Conservation (phyloP, 176 grass and related monocot genomes). For the Neostapfia colusana region DNA sequence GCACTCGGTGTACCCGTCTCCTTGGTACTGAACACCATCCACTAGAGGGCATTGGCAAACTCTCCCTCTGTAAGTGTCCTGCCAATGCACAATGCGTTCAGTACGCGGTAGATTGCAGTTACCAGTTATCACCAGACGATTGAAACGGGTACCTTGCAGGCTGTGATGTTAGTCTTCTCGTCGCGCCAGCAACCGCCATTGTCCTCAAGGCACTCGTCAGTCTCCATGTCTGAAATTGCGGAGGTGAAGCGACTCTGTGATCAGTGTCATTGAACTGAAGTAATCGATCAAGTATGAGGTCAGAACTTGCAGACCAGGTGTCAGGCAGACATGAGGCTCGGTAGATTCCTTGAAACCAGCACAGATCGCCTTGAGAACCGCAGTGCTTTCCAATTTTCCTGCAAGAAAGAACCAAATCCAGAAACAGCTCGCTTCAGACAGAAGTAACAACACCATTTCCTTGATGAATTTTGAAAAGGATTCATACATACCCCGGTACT, state of each 20-base stretch:
- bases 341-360: constrained; percentile 84
- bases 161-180: constrained; percentile 56
- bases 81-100: background rate
- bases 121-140: background rate
- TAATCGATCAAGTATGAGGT: background rate
- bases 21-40: constrained; percentile 65
- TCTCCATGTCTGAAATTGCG: constrained; percentile 57
- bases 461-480: background rate
- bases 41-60: constrained; percentile 73
- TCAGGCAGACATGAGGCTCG: constrained; percentile 80
- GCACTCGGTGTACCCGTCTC: constrained; percentile 80
- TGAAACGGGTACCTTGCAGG: constrained; percentile 55
- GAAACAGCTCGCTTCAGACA: background rate
- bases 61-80: constrained; percentile 94
- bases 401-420: background rate
- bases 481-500: constrained; percentile 60
- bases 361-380: constrained; percentile 84
- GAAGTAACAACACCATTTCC: background rate
- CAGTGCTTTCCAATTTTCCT: constrained; percentile 74
- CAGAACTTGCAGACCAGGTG: constrained; percentile 44
- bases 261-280: background rate
- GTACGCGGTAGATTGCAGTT: background rate
- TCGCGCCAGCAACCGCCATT: constrained; percentile 84
- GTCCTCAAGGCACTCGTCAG: constrained; percentile 65
- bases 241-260: background rate